Evolutionary conservation across 352 stramenopile genomes (phyloP), one percentile per base, ranked within the genome.

Genomic region (Saprolegnia diclina): DNA sequence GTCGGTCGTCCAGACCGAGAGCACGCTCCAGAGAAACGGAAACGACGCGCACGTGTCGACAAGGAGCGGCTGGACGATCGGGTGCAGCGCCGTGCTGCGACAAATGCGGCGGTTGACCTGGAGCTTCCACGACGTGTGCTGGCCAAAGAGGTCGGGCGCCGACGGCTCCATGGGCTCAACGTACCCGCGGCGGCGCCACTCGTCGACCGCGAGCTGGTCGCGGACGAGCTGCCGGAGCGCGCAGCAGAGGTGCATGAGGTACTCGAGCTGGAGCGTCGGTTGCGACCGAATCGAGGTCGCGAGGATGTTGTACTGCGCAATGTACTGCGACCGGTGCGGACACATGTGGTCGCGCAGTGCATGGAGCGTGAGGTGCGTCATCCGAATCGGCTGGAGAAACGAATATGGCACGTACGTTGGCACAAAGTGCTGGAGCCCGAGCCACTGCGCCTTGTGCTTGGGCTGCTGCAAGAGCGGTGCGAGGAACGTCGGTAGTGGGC

Each of bases 1-100:
- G 6, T 69, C 42, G 9, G 50, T 40, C 2, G 63, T 61, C 63
- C 63, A 69, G 6, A 19, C 10, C 26, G 54, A 48, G 10, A 69
- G 21, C 13, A 38, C 19, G 21, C 22, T 52, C 45, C 53, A 44
- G 11, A 69, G 22, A 26, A 61, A 69, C 3, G 63, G 63, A 61
- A 53, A 69, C 1, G 16, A 61, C 3, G 21, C 63, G 32, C 63
- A 69, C 21, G 63, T 69, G 35, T 59, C 52, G 11, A 59, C 35
- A 9, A 59, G 35, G 13, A 59, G 52, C 35, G 42, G 63, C 32
- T 61, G 45, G 13, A 69, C 50, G 22, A 69, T n/a, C 22, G 63
- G 63, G n/a, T 69, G 63, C 52, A 59, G 35, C 35, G 29, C 29
- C 11, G 18, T 69, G 29, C 18, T 13, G 32, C 22, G 44, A 21